Conservation (phyloP, 331 rosid species). For the Rhamnella rubrinervis region DNA sequence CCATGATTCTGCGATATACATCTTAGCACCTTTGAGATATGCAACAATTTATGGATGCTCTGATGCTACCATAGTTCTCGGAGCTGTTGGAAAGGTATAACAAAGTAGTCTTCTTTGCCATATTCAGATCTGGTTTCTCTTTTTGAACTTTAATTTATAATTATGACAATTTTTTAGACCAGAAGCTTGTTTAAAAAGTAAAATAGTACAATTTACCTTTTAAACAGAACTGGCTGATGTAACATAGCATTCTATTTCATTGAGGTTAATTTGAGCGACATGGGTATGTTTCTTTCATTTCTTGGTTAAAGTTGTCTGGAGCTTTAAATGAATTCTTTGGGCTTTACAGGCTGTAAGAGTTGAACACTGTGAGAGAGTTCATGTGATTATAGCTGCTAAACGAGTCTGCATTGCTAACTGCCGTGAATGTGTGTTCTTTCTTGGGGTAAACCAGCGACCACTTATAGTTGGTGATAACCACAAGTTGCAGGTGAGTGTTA, state of each 20-base stretch:
- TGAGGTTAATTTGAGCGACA: not conserved
- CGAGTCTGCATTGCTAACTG: slow-evolving; percentile 95
- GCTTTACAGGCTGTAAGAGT: slow-evolving; percentile 87
- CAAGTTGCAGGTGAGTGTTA: slow-evolving; percentile 76
- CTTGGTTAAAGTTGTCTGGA: slow-evolving; percentile 20
- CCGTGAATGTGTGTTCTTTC: slow-evolving; percentile 91
- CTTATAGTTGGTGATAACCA: slow-evolving; percentile 97
- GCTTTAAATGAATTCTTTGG: slow-evolving; percentile 14
- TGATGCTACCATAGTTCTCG: slow-evolving; percentile 88
- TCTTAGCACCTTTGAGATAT: slow-evolving; percentile 93
- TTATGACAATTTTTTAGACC: too few species aligned
- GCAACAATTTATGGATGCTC: slow-evolving; percentile 97
- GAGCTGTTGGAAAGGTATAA: slow-evolving; percentile 98
- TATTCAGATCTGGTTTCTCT: too few species aligned
- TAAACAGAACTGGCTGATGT: too few species aligned
- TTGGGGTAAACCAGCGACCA: slow-evolving; percentile 97
- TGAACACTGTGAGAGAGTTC: slow-evolving; percentile 98
- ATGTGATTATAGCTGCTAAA: slow-evolving; percentile 86
- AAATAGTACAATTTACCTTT: too few species aligned
- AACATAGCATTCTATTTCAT: not conserved
- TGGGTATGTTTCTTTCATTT: not conserved
- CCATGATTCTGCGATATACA: slow-evolving; percentile 88
- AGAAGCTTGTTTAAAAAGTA: too few species aligned
- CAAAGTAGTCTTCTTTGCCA: not conserved
- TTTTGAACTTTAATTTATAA: too few species aligned